Percentiles rank a stretch among this genome's conserved stretches.
Conservation (phyloP, 768 basidiomycete genomes). For the Tephrocybe sp. region DNA sequence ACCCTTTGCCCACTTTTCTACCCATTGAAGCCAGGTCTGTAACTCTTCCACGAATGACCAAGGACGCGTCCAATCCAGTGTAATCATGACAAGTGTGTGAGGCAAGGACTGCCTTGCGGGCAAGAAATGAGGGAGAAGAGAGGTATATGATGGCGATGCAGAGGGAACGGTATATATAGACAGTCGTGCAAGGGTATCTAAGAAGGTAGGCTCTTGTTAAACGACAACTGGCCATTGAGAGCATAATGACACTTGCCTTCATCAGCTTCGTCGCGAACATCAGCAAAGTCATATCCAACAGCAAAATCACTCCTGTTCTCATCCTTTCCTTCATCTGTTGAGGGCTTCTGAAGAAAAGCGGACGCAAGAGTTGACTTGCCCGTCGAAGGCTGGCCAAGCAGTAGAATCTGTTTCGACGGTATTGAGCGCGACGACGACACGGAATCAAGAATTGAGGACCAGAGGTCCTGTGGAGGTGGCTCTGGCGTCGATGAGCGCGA, state of each 20-base stretch:
- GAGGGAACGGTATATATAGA: slow-evolving; percentile 92
- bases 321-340: slow-evolving; percentile 53
- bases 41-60: slow-evolving; percentile 89
- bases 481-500: slow-evolving; percentile 69
- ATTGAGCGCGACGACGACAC: slow-evolving; percentile 79
- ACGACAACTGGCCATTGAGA: background rate
- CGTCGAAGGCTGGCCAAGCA: slow-evolving; percentile 76
- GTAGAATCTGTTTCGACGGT: slow-evolving; percentile 82
- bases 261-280: slow-evolving; percentile 88
- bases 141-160: slow-evolving; percentile 63
- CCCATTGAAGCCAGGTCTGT: slow-evolving; percentile 80
- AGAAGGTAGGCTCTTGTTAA: slow-evolving; percentile 2
- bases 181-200: slow-evolving; percentile 85
- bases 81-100: slow-evolving; percentile 78
- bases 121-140: slow-evolving; percentile 74
- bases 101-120: slow-evolving; percentile 65
- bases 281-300: slow-evolving; percentile 89
- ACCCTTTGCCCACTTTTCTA: slow-evolving; percentile 76
- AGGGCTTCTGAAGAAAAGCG: slow-evolving; percentile 66
- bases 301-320: slow-evolving; percentile 73
- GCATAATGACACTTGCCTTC: slow-evolving; percentile 60
- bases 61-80: slow-evolving; percentile 93
- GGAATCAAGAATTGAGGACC: slow-evolving; percentile 90
- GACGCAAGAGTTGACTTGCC: slow-evolving; percentile 78
- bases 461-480: slow-evolving; percentile 77